Evolutionary conservation across 345 rosid genomes (phyloP).

Genomic region (Triadica sebifera): DNA sequence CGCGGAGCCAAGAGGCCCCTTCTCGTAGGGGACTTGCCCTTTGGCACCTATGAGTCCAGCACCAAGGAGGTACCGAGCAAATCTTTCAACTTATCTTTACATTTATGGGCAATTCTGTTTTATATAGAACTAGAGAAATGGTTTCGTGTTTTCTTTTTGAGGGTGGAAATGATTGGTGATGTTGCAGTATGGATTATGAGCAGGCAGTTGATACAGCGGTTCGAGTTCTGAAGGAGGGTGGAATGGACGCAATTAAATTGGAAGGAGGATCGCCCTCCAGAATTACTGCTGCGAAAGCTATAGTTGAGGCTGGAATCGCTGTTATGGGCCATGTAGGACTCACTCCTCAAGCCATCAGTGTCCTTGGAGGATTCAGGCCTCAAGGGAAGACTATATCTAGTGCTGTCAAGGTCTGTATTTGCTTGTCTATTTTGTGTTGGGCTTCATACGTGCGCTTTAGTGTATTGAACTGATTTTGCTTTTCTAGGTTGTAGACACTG

Average conservation of each 20-base stretch:
- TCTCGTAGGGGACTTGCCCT: conserved; percentile 92
- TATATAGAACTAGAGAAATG: neutral
- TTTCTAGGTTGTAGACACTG: conserved; percentile 88
- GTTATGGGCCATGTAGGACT: conserved; percentile 97
- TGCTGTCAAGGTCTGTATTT: conserved; percentile 65
- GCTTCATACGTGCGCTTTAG: neutral
- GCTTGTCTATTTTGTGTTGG: neutral
- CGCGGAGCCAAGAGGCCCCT: conserved; percentile 77
- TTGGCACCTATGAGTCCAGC: conserved; percentile 83
- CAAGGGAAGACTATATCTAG: conserved; percentile 76
- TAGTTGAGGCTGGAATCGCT: conserved; percentile 91
- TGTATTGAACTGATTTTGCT: conserved; percentile 8
- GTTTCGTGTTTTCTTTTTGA: neutral
- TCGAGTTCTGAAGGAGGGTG: conserved; percentile 80
- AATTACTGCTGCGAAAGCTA: conserved; percentile 73
- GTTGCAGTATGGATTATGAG: conserved; percentile 31
- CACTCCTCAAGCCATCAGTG: conserved; percentile 96
- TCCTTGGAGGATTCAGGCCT: conserved; percentile 95
- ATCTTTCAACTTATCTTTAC: neutral
- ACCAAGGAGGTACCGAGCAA: conserved; percentile 43
- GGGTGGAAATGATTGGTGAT: conserved; percentile 21
- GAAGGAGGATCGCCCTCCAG: conserved; percentile 89
- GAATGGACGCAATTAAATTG: conserved; percentile 87
- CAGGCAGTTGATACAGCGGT: conserved; percentile 92
- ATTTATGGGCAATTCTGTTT: neutral